A percentile compares a stretch with the other conserved stretches of the same genome.
Conservation (phyloP, 2,329 filamentous ascomycete species). For the Fonsecaea multimorphosa region DNA sequence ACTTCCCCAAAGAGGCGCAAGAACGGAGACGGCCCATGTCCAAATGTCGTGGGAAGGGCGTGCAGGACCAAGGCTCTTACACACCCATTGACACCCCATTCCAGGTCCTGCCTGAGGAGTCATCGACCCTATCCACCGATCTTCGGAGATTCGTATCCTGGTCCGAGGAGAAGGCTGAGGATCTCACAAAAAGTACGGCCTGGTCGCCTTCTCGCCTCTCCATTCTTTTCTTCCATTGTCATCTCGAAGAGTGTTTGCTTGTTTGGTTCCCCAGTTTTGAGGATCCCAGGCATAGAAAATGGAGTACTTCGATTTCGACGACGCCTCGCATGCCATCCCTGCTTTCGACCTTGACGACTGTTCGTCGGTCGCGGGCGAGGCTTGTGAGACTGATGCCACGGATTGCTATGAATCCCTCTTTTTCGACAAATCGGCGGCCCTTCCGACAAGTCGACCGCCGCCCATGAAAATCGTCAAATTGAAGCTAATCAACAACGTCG, state of each 20-base stretch:
- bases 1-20: conserved; percentile 7
- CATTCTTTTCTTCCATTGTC: conserved; percentile 13
- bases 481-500: conserved; percentile 40
- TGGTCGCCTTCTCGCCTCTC: conserved; percentile 4
- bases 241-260: not conserved
- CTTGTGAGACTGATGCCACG: conserved; percentile 48
- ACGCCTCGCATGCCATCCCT: conserved; percentile 49
- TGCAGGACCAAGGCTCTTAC: conserved; percentile 24
- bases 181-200: conserved; percentile 12
- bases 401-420: conserved; percentile 51
- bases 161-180: conserved; percentile 33
- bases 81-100: not conserved
- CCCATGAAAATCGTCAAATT: conserved; percentile 36
- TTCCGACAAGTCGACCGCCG: conserved; percentile 45
- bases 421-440: conserved; percentile 49
- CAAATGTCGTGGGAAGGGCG: conserved; percentile 36
- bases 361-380: conserved; percentile 47
- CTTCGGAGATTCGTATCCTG: conserved; percentile 25
- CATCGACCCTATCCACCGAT: conserved; percentile 27
- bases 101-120: conserved; percentile 27
- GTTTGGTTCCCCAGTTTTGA: not conserved
- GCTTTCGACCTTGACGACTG: conserved; percentile 48
- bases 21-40: conserved; percentile 16
- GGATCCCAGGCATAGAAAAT: conserved; percentile 39
- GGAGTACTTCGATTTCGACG: conserved; percentile 58